Percentiles rank a stretch among this genome's conserved stretches.
These are phyloP conservation scores for Lyophyllum semitale DNA, from an alignment of 768 basidiomycete species.

Conservation along the genomic window DNA sequence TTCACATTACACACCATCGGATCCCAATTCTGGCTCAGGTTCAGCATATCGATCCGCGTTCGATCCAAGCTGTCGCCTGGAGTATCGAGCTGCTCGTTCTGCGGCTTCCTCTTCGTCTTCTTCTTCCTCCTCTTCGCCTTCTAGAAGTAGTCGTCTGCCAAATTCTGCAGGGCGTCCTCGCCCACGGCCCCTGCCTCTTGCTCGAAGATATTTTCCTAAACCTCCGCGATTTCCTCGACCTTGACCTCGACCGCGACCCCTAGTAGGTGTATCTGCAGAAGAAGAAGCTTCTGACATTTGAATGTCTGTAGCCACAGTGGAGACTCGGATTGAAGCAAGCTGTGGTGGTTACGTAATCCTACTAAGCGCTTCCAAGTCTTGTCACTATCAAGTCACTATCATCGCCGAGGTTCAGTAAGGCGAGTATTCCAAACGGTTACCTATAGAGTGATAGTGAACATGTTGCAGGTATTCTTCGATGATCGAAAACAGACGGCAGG, in stretches of 20 bases:
- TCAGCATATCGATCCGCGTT: slow-evolving; percentile 79
- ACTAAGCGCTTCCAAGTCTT: too few relatives aligned
- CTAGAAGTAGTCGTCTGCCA: slow-evolving; percentile 36
- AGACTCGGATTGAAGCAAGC: not conserved
- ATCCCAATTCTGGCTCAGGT: slow-evolving; percentile 66
- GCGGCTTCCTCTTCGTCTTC: slow-evolving; percentile 51
- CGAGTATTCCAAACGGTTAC: too few relatives aligned
- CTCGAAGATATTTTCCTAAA: slow-evolving; percentile 17
- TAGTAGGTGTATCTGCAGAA: not conserved
- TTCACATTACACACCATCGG: slow-evolving; percentile 54
- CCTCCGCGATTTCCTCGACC: slow-evolving; percentile 20
- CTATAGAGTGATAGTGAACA: too few relatives aligned
- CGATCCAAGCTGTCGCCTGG: slow-evolving; percentile 59
- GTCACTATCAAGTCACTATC: too few relatives aligned
- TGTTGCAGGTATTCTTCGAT: not conserved
- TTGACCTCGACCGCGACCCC: slow-evolving; percentile 13
- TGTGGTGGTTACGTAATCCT: too few relatives aligned
- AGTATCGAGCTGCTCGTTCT: slow-evolving; percentile 52
- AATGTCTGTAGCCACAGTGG: not conserved
- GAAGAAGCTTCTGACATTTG: slow-evolving; percentile 3
- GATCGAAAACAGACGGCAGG: not conserved
- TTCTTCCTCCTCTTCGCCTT: slow-evolving; percentile 46
- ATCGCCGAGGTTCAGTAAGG: not conserved
- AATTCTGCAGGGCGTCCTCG: slow-evolving; percentile 42
- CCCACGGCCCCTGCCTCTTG: slow-evolving; percentile 33